Evolutionary conservation across 208 protist species (phyloP), one percentile per base, ranked within the genome.

Genomic region (Leishmania martiniquensis): DNA sequence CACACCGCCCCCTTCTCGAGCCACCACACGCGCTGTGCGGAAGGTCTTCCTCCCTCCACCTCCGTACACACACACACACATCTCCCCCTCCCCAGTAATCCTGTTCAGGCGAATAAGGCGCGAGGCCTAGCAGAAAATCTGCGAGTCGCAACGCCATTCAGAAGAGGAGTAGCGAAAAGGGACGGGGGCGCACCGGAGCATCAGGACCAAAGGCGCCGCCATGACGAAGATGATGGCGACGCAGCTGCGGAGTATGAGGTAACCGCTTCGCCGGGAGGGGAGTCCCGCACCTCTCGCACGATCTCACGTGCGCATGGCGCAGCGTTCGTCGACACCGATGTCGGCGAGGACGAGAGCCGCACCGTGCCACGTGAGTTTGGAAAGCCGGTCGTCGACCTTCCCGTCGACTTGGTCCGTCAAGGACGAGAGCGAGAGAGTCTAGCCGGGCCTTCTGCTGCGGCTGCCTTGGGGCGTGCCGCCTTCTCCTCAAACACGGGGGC

Each of bases 401-500:
- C 20, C 70, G 39, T 25, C 67, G 49, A 15, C 57, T 32, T 2
- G 57, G 12, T 22, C 57, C 49, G 42, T 37, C n/a, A 20, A 7
- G 32, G 37, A 4, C 32, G 75, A 57, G 6, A 49, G 65, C 0
- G 44, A 59, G 60, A 39, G 39, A 39, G 39, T 39, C 20, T 52
- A 32, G 22, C 63, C 12, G 60, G 66, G 42, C 39, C 42, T 47
- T 20, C 20, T 22, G 39, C 15, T 4, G 63, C 63, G 10, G 63
- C 37, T 47, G 54, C 42, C 32, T 57, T 59, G 51, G 29, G 45
- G 5, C 55, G 66, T 34, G 78, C 82, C 2, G 73, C 76, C 29
- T 76, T 78, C 45, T 70, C 45, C 45, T 87, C 82, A 49, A 83
- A 87, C 17, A 74, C 54, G 12, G 84, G 84, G 15, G 71, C 63